Evolutionary conservation across 2,329 filamentous ascomycete species (phyloP).

Genomic region (Orbilia blumenaviensis): DNA sequence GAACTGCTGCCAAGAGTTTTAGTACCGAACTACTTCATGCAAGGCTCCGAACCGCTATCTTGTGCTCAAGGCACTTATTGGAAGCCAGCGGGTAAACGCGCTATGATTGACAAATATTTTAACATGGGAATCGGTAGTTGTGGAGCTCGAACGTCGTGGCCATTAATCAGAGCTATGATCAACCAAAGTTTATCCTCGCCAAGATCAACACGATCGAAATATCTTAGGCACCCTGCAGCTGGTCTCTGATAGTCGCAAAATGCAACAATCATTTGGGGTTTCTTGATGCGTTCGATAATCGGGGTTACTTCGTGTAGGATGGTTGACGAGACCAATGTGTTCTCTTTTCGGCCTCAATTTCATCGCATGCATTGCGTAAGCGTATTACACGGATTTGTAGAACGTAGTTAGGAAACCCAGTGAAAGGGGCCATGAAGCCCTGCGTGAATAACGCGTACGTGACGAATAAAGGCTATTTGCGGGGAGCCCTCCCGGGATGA

Average conservation of each 20-base stretch:
- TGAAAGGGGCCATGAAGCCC: too few species aligned
- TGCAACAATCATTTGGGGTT: neutral
- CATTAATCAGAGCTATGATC: neutral
- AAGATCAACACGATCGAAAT: too few species aligned
- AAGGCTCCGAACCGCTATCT: constrained; percentile 18
- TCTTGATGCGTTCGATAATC: too few species aligned
- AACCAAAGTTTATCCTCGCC: neutral
- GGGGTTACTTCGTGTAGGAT: too few species aligned
- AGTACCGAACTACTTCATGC: neutral
- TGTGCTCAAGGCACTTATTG: neutral
- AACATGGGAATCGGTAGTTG: neutral
- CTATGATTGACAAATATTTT: neutral
- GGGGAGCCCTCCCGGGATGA: too few species aligned
- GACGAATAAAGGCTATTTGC: too few species aligned
- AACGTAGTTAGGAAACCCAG: too few species aligned
- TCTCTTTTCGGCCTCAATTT: too few species aligned
- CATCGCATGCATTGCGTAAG: too few species aligned
- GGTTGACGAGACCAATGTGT: too few species aligned
- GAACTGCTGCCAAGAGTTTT: constrained; percentile 11
- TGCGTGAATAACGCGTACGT: too few species aligned
- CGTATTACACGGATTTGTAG: too few species aligned
- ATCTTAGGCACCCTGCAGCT: neutral
- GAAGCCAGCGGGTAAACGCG: neutral
- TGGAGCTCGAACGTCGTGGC: neutral
- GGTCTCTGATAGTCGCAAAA: neutral